A percentile compares a stretch with the other conserved stretches of the same genome.
Conservation (phyloP, 352 stramenopile genomes). For the Globisporangium mamillatum region DNA sequence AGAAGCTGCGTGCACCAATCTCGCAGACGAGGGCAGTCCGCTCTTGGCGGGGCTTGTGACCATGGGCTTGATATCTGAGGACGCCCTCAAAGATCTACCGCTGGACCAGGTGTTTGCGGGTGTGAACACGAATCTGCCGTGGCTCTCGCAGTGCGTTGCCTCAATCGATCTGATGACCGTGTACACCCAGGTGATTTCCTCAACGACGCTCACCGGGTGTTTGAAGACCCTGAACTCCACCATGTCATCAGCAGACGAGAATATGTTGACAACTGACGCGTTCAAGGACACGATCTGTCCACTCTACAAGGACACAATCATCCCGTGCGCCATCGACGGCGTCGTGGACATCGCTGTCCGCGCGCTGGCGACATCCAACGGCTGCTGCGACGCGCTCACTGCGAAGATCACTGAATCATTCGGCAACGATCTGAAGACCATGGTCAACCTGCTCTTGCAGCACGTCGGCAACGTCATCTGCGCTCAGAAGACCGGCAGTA, state of each 20-base stretch:
- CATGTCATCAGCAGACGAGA: slow-evolving; percentile 1
- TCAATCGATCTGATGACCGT: slow-evolving; percentile 30
- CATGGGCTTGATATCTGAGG: neutral
- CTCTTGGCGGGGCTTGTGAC: slow-evolving; percentile 13
- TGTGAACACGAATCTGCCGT: slow-evolving; percentile 28
- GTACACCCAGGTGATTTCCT: slow-evolving; percentile 15
- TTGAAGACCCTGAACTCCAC: slow-evolving; percentile 20
- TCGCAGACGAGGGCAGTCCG: slow-evolving; percentile 21
- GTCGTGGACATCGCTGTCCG: slow-evolving; percentile 25
- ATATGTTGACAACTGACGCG: slow-evolving; percentile 7
- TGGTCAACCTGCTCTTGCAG: slow-evolving; percentile 27
- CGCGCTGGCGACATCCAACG: slow-evolving; percentile 16
- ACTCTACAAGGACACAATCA: slow-evolving; percentile 25
- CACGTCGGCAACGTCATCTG: slow-evolving; percentile 30
- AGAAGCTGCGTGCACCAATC: slow-evolving; percentile 17
- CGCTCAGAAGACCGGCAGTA: slow-evolving; percentile 24
- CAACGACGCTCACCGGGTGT: slow-evolving; percentile 24
- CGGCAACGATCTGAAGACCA: slow-evolving; percentile 28
- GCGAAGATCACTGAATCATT: slow-evolving; percentile 33
- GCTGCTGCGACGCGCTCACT: slow-evolving; percentile 45
- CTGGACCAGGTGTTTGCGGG: slow-evolving; percentile 21
- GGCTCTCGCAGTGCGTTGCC: slow-evolving; percentile 41
- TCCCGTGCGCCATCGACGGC: slow-evolving; percentile 36
- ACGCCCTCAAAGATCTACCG: slow-evolving; percentile 12
- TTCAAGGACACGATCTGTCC: slow-evolving; percentile 25